These are phyloP conservation scores for Microascus cirrosus DNA, from an alignment of 2,329 filamentous ascomycete species.

Conservation along the genomic window DNA sequence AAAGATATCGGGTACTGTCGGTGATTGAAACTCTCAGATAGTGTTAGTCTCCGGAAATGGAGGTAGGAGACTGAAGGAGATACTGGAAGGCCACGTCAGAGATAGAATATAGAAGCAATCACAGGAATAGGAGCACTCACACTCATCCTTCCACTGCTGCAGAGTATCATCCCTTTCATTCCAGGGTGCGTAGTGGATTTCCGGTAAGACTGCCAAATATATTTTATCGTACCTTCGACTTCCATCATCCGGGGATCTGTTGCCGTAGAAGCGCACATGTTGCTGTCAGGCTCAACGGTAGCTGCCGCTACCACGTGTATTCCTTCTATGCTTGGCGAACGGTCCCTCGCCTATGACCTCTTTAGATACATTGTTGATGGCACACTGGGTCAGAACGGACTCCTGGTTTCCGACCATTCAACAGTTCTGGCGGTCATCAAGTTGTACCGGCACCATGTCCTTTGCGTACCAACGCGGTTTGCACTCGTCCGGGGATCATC, in stretches of 20 bases:
- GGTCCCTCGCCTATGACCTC: constrained; percentile 17
- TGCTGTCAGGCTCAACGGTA: constrained; percentile 21
- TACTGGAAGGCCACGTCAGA: not conserved
- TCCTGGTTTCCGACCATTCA: not conserved
- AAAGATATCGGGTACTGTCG: not conserved
- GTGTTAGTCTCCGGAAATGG: not conserved
- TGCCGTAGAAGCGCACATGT: constrained; percentile 21
- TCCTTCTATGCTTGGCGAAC: constrained; percentile 16
- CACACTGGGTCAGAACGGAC: constrained; percentile 7
- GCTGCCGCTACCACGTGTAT: constrained; percentile 19
- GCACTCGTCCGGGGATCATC: constrained; percentile 9
- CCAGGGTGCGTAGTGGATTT: constrained; percentile 27
- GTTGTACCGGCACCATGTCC: not conserved
- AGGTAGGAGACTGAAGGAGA: not conserved
- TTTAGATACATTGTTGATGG: constrained; percentile 12
- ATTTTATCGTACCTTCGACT: constrained; percentile 15
- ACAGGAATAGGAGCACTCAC: constrained; percentile 14
- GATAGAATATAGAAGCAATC: constrained; percentile 3
- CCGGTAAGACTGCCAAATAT: constrained; percentile 22
- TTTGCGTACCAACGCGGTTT: not conserved
- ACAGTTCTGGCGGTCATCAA: not conserved
- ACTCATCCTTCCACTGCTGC: constrained; percentile 12
- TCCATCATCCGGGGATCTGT: constrained; percentile 24
- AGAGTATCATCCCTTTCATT: constrained; percentile 16
- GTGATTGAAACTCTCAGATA: not conserved